Base-by-base conservation (phyloP, 2,329 filamentous ascomycete genomes). In the Clarireedia monteithiana region DNA sequence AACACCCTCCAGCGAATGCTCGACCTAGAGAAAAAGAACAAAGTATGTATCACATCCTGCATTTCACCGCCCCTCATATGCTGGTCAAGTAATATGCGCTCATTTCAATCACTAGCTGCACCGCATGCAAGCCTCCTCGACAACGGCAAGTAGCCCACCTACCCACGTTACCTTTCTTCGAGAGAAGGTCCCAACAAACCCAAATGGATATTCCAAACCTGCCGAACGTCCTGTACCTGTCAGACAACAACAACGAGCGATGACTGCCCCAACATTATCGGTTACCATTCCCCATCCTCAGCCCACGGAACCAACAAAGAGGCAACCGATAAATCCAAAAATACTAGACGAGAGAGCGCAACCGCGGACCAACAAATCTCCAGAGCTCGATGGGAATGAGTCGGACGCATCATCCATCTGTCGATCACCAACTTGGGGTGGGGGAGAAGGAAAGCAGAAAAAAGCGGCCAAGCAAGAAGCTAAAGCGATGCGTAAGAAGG, bases 381-480 rank as follows among this genome's bases (percentile, higher is more conserved):
- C n/a, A 24, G 57, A 53, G 24, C 47, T 46, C 5, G 58, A 42
- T 24, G 62, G 61, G 7, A 46, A 58, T 20, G 59, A 59, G 5
- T 66, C 67, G 15, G 66, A 65, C 39, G 53, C 53, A n/a, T 68
- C 67, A 5, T 68, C 66, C 0, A 80, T 83, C 53, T 85, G 82
- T 59, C 79, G 82, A 55, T 84, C 82, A 1, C 82, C 82, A 1
- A 82, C 76, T 55, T 84, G 82, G 82, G 80, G 83, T 59, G 76
- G 78, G 23, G 80, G 80, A 61, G 74, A 74, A 2, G 74, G 76
- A 20, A 70, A 67, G 55, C 75, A 72, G 53, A 75, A 70, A 60
- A 75, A 75, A 49, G 73, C 75, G 57, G 70, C 74, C 48, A 69
- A 69, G 68, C 46, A 70, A 68, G 60, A 72, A 72, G 56, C 69